A percentile compares a stretch with the other conserved stretches of the same genome.
Conservation (phyloP, 1,284 basidiomycete genomes). For the Crocinoboletus sp. region DNA sequence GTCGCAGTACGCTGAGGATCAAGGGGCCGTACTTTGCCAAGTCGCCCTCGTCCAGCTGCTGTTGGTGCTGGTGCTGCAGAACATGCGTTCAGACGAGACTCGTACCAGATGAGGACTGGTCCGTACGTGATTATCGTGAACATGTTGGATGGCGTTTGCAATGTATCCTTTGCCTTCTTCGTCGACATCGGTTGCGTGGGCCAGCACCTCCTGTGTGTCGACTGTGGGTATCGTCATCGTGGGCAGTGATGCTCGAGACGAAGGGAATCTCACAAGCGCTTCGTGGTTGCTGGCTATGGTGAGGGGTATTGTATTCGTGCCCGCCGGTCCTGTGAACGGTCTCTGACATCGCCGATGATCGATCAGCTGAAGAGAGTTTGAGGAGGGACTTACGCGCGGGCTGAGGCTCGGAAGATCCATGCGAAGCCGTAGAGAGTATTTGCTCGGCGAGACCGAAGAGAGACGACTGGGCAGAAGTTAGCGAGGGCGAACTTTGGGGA, state of each 20-base stretch:
- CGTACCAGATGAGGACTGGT: neutral
- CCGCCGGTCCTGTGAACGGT: constrained; percentile 49
- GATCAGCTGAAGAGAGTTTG: constrained; percentile 2
- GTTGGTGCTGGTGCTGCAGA: constrained; percentile 15
- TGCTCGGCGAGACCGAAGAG: constrained; percentile 67
- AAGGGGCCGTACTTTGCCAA: constrained; percentile 23
- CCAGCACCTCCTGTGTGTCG: constrained; percentile 53
- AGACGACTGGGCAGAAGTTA: constrained; percentile 43
- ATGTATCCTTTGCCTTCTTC: constrained; percentile 14
- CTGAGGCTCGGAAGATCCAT: constrained; percentile 38
- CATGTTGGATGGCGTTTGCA: constrained; percentile 22
- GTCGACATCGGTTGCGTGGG: constrained; percentile 30
- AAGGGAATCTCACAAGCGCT: constrained; percentile 30
- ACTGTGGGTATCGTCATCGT: constrained; percentile 37
- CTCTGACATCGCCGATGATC: constrained; percentile 16
- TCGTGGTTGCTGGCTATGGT: constrained; percentile 31
- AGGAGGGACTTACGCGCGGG: constrained; percentile 15
- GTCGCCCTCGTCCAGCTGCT: constrained; percentile 14
- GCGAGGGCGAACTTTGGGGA: neutral
- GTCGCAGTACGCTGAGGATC: constrained; percentile 15
- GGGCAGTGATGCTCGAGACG: neutral
- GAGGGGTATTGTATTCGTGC: constrained; percentile 52
- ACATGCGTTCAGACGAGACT: neutral
- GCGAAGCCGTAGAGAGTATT: constrained; percentile 36
- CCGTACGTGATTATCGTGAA: constrained; percentile 21